Base-by-base conservation (phyloP, 2,329 filamentous ascomycete species). In the Emergomyces orientalis region DNA sequence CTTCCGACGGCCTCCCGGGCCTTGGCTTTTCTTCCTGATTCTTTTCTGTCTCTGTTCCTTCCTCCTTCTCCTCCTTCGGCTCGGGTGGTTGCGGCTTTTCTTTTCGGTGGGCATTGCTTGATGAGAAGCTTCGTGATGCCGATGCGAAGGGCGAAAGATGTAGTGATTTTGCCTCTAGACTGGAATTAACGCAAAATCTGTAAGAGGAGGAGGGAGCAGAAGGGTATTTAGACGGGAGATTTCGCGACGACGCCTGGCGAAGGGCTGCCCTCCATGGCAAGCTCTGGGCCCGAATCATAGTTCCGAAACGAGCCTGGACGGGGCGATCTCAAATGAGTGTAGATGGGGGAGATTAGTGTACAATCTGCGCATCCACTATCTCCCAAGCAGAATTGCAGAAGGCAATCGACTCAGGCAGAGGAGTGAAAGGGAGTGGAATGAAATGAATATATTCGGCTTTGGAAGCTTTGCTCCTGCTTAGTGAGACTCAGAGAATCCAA, bases 201-300 rank as follows among this genome's bases (percentile, higher is more conserved):
- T 70, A 67, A 39, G 69, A 65, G 43, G 72, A 65, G 39, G 70
- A 68, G 39, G 69, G 64, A 41, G 71, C 64, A 54, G 74, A 65
- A 57, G 73, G 68, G 60, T 74, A 71, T 58, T 74, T 70, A 59
- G 71, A 72, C 59, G 71, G 64, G 61, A 75, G 65, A 64, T 74
- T 74, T 62, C 76, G 77, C 69, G 77, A 76, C 69, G 77, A 77
- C 64, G 79, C 78, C 69, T 78, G 78, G 67, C 79, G 80, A 71
- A 84, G 78, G 69, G 83, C 84, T 75, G 79, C 78, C 78, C 85
- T 83, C 86, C 85, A 88, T 77, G 84, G 83, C 71, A 87, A 76
- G 68, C 82, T 83, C 75, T 85, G 84, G 71, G 83, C 81, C 78
- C 85, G 84, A 74, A 86, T 80, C 86, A 88, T 88, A 75, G 77